These are phyloP conservation scores for Sherardia arvensis DNA, from an alignment of 257 asterid species.

Conservation along the genomic window DNA sequence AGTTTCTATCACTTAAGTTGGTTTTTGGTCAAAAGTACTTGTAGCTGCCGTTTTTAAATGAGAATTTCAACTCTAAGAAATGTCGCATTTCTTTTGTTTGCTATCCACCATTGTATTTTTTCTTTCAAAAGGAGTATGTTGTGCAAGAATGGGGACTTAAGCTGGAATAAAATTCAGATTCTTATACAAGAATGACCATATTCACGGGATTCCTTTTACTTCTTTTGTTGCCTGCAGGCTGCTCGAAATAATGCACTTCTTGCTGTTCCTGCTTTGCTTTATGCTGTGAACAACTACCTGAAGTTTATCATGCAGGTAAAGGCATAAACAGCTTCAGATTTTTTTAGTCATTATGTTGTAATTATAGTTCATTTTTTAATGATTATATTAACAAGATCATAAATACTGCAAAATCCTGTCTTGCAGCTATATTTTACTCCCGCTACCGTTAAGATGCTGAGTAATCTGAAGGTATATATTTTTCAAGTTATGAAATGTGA, in stretches of 20 bases:
- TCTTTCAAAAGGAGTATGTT: background rate
- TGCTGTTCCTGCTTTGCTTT: slow-evolving; percentile 93
- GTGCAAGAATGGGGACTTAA: background rate
- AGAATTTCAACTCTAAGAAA: background rate
- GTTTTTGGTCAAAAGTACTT: slow-evolving; percentile 8
- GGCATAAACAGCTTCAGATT: background rate
- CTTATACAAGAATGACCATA: background rate
- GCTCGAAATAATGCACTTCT: slow-evolving; percentile 77
- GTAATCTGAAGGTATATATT: slow-evolving; percentile 84
- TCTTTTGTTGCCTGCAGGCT: slow-evolving; percentile 49
- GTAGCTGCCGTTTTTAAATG: background rate
- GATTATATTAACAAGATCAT: background rate
- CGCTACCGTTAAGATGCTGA: slow-evolving; percentile 98
- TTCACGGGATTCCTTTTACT: slow-evolving; percentile 3
- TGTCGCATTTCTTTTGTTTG: background rate
- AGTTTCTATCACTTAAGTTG: slow-evolving; percentile 9
- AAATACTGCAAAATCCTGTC: slow-evolving; percentile 9
- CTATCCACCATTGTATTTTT: background rate
- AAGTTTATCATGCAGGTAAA: slow-evolving; percentile 92
- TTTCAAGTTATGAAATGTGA: slow-evolving; percentile 6
- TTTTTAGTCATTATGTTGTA: background rate
- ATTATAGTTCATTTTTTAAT: background rate
- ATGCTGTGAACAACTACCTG: slow-evolving; percentile 87
- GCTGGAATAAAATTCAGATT: background rate
- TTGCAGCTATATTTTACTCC: slow-evolving; percentile 92